phyloP scores from a whole-genome alignment of 176 grass and related monocot genomes.

The Avena sativa region DNA sequence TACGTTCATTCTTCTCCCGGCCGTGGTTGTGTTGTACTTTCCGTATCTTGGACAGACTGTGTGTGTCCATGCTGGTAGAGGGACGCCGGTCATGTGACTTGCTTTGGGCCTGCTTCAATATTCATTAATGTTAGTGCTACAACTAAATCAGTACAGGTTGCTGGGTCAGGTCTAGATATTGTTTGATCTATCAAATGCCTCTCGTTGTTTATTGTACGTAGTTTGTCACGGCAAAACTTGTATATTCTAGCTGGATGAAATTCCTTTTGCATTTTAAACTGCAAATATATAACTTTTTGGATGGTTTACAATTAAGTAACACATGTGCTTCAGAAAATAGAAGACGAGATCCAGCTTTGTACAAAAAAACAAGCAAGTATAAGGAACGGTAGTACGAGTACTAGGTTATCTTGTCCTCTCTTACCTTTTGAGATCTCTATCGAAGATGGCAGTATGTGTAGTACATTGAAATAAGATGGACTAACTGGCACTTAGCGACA shows the following conservation, averaged over 20 bases:
- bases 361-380: no score
- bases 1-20: slow-evolving; percentile 14
- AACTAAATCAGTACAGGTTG: not conserved
- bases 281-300: not conserved
- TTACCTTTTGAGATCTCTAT: not conserved
- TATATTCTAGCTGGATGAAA: not conserved
- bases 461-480: not conserved
- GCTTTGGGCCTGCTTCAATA: not conserved
- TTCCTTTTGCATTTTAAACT: not conserved
- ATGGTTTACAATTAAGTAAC: not conserved
- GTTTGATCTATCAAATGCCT: not conserved
- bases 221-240: not conserved
- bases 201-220: not conserved
- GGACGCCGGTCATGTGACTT: not conserved
- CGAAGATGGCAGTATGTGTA: not conserved
- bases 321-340: not conserved
- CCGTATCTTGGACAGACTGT: not conserved
- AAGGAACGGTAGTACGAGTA: not conserved
- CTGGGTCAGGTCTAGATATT: not conserved
- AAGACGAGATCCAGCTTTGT: not conserved
- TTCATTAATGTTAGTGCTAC: not conserved
- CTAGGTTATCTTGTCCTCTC: not conserved
- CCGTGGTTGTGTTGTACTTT: not conserved
- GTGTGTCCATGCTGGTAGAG: not conserved
- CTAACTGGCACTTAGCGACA: not conserved